Evolutionary conservation across 768 basidiomycete species (phyloP), one percentile per base, ranked within the genome.

Genomic region (Pleurotus platypus): DNA sequence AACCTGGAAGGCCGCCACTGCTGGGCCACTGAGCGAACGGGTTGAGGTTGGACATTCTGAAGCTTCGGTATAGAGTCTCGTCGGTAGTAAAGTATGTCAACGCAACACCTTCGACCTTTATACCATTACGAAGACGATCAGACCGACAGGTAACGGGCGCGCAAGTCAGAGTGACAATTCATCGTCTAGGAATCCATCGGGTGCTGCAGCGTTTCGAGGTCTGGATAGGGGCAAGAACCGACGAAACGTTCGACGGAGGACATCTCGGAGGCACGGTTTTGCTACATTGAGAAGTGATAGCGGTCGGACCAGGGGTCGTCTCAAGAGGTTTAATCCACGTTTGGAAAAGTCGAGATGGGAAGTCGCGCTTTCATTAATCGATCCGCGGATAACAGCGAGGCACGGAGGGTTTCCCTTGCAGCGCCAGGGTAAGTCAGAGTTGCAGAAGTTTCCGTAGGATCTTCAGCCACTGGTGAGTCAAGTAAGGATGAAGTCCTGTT

Each of bases 11-110:
- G 22, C 59, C 62, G 6, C 65, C 64, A 22, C 64, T 67, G 30
- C 30, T 8, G 42, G 60, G 58, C 37, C 70, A 66, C 24, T 50
- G 57, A 6, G 59, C 49, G 62, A 73, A 79, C 4, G 78, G 78
- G 58, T 78, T 72, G 58, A 69, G 46, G 9, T 56, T 15, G 24
- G 24, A 54, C 51, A 54, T 54, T 22, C 27, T 51, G n/a, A 16
- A 51, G 30, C 27, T 18, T 12, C 20, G 30, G 22, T 22, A 11
- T 3, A 42, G 26, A 49, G 18, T 13, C 20, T 15, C 15, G 45
- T 20, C 24, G 39, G 22, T 45, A 15, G 13, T 45, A 15, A 22
- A n/a, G 20, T 5, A 22, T n/a, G 20, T 11, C 6, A 1, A 15
- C 43, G 15, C 0, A n/a, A 45, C 43, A n/a, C n/a, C 43, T 1